phyloP scores from a whole-genome alignment of 305 asterid genomes.

The Rubia tinctorum region DNA sequence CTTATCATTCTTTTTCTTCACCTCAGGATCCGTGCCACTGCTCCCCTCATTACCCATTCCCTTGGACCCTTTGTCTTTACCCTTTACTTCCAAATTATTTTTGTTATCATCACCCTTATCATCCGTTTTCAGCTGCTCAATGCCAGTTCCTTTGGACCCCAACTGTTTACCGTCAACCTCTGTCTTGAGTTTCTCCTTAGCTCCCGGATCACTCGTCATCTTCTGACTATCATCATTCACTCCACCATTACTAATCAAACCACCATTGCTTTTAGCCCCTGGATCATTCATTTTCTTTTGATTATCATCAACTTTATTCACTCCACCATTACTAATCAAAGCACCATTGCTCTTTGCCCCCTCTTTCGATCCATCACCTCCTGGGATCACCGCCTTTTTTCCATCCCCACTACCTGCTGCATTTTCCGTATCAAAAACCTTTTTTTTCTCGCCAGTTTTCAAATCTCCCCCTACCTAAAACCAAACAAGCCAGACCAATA shows the following conservation, averaged over 20 bases:
- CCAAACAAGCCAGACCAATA: slow-evolving; percentile 12
- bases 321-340: neutral
- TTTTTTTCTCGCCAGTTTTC: slow-evolving; percentile 23
- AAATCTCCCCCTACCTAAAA: slow-evolving; percentile 37
- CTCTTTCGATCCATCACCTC: slow-evolving; percentile 11
- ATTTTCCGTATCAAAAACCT: slow-evolving; percentile 20
- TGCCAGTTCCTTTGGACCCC: slow-evolving; percentile 6
- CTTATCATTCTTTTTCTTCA: neutral
- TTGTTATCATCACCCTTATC: neutral
- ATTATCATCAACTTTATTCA: slow-evolving; percentile 19
- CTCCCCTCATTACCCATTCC: slow-evolving; percentile 5
- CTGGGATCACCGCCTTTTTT: slow-evolving; percentile 27
- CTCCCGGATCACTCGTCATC: slow-evolving; percentile 13
- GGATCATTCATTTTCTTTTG: slow-evolving; percentile 17
- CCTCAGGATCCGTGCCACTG: slow-evolving; percentile 15
- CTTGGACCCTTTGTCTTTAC: slow-evolving; percentile 1
- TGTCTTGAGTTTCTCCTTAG: neutral
- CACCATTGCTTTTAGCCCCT: neutral
- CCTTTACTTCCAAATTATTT: neutral
- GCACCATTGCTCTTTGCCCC: slow-evolving; percentile 6
- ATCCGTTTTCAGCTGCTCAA: neutral
- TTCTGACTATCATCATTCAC: slow-evolving; percentile 20
- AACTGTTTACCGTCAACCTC: neutral
- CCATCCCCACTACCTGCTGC: slow-evolving; percentile 28
- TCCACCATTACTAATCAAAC: neutral